Conservation (phyloP, 23 red algal genomes). For the Gracilaria vermiculophylla region DNA sequence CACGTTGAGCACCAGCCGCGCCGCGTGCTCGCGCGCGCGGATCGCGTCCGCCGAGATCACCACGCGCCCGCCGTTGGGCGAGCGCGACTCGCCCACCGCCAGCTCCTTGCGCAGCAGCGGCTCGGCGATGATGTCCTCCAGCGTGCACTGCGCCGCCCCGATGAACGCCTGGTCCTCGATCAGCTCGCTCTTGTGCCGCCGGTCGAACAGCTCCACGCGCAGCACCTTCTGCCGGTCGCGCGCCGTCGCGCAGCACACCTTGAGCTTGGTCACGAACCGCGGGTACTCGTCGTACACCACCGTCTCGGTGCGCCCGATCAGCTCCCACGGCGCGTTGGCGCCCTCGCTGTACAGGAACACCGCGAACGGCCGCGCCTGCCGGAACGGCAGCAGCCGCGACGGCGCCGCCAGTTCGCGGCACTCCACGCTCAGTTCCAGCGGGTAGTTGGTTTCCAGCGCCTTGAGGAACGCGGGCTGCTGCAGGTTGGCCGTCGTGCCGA, state of each 20-base stretch:
- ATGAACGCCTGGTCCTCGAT: slow-evolving; percentile 47
- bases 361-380: slow-evolving; percentile 26
- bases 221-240: slow-evolving; percentile 30
- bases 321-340: slow-evolving; percentile 38
- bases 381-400: slow-evolving; percentile 12
- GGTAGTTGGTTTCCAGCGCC: slow-evolving; percentile 57
- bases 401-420: slow-evolving; percentile 8
- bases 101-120: slow-evolving; percentile 36
- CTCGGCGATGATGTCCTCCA: slow-evolving; percentile 62
- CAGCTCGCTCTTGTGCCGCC: slow-evolving; percentile 16
- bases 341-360: slow-evolving; percentile 46
- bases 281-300: slow-evolving; percentile 47
- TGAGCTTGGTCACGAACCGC: slow-evolving; percentile 72
- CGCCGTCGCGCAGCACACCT: slow-evolving; percentile 54
- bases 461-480: slow-evolving; percentile 55
- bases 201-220: slow-evolving; percentile 49
- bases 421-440: slow-evolving; percentile 47
- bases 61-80: slow-evolving; percentile 7
- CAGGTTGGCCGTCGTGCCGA: slow-evolving; percentile 55
- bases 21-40: neutral
- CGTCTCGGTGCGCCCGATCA: slow-evolving; percentile 63
- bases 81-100: neutral
- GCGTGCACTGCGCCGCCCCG: slow-evolving; percentile 36
- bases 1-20: slow-evolving; percentile 4
- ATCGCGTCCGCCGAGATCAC: slow-evolving; percentile 38